Evolutionary conservation across 2,329 filamentous ascomycete species (phyloP).

Genomic region (Fusarium camptoceras): DNA sequence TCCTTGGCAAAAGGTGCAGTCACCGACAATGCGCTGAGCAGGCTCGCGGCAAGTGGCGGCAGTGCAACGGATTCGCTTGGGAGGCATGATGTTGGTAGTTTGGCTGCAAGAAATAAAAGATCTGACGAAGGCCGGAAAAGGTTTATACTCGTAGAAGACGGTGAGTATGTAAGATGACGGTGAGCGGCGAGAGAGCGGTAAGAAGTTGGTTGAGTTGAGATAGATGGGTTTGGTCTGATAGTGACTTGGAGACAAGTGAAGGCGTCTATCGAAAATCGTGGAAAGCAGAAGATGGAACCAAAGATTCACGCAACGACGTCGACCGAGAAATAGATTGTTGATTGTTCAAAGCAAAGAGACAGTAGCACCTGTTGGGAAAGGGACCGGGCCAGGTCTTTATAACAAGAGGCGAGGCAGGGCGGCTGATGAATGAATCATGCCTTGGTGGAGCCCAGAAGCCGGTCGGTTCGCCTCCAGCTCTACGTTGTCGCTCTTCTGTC

Average conservation of each 20-base stretch:
- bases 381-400: constrained; percentile 41
- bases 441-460: constrained; percentile 42
- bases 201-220: constrained; percentile 6
- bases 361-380: background rate
- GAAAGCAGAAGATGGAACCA: constrained; percentile 30
- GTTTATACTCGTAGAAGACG: constrained; percentile 27
- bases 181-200: constrained; percentile 17
- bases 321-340: constrained; percentile 23
- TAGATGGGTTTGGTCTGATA: constrained; percentile 1
- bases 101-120: constrained; percentile 1
- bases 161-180: constrained; percentile 23
- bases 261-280: constrained; percentile 22
- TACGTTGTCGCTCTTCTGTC: constrained; percentile 4
- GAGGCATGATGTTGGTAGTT: constrained; percentile 63
- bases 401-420: constrained; percentile 39
- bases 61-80: constrained; percentile 85
- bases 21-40: constrained; percentile 93
- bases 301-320: constrained; percentile 33
- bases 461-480: constrained; percentile 46
- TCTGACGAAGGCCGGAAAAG: constrained; percentile 5
- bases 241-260: constrained; percentile 27
- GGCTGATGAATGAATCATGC: constrained; percentile 50
- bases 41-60: constrained; percentile 90
- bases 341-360: constrained; percentile 22
- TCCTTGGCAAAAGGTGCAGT: constrained; percentile 94